Base-by-base conservation (phyloP, 139 green algal genomes). In the Trebouxia sp. region DNA sequence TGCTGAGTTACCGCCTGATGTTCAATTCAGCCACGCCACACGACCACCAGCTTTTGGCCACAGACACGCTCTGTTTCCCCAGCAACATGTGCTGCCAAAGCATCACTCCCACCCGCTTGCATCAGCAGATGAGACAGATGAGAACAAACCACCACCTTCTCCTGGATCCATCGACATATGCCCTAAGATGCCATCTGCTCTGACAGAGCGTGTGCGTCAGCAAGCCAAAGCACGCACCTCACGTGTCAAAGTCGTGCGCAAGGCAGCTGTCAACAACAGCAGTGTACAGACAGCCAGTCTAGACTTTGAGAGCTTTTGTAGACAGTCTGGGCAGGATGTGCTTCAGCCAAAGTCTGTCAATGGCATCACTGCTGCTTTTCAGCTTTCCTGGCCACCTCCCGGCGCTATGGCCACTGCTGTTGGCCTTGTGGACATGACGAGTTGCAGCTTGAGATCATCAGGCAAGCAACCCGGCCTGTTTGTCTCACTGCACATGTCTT, bases 171-270 rank as follows among this genome's bases (percentile, higher is more conserved):
- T 72, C 62, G 43, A 72, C 20, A 37, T 30, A n/a, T 72, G 47
- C 20, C 47, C 15, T 22, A 72, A 24, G 20, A 72, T 72, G 62
- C 62, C 62, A 11, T 22, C 62, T 45, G 42, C 62, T 35, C 35
- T 72, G n/a, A 72, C 62, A 28, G 62, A 72, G 35, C 62, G 35
- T 45, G 35, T 72, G 5, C 62, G 62, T 17, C 62, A 72, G 11
- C 62, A 72, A 35, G 62, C 62, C 32, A 72, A 72, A 15, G 20
- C 62, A 3, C 62, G 62, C 12, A 24, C 43, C 8, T 43, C 62
- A 24, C 37, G 62, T 24, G 62, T 72, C 10, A 72, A 41, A 35
- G 32, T 72, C 43, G 62, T 72, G 62, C 62, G 62, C 62, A 72
- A 72, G 35, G 62, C 62, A 45, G 62, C 62, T 45, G 32, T 35